A percentile compares a stretch with the other conserved stretches of the same genome.
Evolutionary conservation across 768 basidiomycete species (phyloP).

Genomic region (Piloderma croceum): DNA sequence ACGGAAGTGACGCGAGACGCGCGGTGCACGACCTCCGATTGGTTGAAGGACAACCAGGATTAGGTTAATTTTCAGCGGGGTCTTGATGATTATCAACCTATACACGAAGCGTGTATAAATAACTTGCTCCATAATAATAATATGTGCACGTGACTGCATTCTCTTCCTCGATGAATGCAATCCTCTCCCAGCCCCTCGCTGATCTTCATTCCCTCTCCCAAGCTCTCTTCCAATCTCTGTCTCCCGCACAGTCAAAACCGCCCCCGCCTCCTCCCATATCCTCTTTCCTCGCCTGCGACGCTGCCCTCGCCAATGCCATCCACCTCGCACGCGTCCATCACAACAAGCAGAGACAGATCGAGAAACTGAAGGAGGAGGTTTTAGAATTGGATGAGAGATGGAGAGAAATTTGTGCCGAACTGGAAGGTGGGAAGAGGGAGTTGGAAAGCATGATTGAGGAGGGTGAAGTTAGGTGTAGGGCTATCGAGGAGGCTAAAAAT

Average conservation of each 20-base stretch:
- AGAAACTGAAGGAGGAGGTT: constrained; percentile 66
- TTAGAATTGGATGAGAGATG: constrained; percentile 60
- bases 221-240: constrained; percentile 67
- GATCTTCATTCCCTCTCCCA: constrained; percentile 60
- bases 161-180: constrained; percentile 56
- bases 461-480: constrained; percentile 65
- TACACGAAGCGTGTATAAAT: too few relatives aligned
- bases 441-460: constrained; percentile 67
- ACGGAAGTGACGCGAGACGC: too few relatives aligned
- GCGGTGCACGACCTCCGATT: too few relatives aligned
- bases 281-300: constrained; percentile 60
- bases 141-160: too few relatives aligned
- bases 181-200: constrained; percentile 56
- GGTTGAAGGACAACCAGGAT: too few relatives aligned
- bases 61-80: too few relatives aligned
- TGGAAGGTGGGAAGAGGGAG: constrained; percentile 63
- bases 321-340: constrained; percentile 67
- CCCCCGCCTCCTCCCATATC: constrained; percentile 53
- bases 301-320: constrained; percentile 58
- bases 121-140: too few relatives aligned
- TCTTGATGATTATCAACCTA: too few relatives aligned
- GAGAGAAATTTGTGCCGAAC: constrained; percentile 59
- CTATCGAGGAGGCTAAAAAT: constrained; percentile 66
- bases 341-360: constrained; percentile 68
- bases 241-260: constrained; percentile 57